Base-by-base conservation (phyloP, 2,329 filamentous ascomycete genomes). In the Thelonectria blattea region DNA sequence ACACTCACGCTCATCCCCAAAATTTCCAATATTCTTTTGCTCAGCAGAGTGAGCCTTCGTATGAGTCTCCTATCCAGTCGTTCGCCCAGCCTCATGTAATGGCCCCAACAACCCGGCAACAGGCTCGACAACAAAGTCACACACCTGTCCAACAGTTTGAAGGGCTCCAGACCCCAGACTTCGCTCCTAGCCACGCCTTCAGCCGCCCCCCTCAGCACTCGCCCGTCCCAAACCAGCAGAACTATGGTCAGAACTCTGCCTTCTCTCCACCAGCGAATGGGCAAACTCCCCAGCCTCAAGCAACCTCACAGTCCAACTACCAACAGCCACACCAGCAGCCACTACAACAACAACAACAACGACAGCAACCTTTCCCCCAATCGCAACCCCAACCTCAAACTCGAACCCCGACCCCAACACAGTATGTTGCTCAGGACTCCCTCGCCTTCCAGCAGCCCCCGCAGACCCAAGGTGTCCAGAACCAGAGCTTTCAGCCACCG, bases 21-120 rank as follows among this genome's bases (percentile, higher is more conserved):
- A 66, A 65, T 15, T 80, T 77, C 56, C 45, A 69, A 18, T 80
- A 74, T 43, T 66, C 73, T 14, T 77, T 78, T 55, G 62, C 73
- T 9, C 63, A 69, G 2, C 73, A 75, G 49, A 69, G 65, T 47
- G 73, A 74, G 10, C 68, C 74, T 34, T 63, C 73, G 3, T 79
- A 73, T 51, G 72, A 73, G 32, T 65, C 73, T 27, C 59, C 73
- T 14, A 69, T 74, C 15, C 60, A 72, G 32, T 74, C 76, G 39
- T 78, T 71, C 48, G 63, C 62, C 24, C 72, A 75, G 42, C 63
- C 72, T 41, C 75, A 76, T 58, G 64, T 78, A 37, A 65, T 79
- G 48, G 58, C 73, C 14, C 74, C 74, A 34, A 64, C 72, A 30
- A 61, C 51, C 43, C 70, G 71, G 22, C 74, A 76, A 47, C 74